Evolutionary conservation across 1,284 basidiomycete species (phyloP).

Genomic region (Apiotrichum sp.): DNA sequence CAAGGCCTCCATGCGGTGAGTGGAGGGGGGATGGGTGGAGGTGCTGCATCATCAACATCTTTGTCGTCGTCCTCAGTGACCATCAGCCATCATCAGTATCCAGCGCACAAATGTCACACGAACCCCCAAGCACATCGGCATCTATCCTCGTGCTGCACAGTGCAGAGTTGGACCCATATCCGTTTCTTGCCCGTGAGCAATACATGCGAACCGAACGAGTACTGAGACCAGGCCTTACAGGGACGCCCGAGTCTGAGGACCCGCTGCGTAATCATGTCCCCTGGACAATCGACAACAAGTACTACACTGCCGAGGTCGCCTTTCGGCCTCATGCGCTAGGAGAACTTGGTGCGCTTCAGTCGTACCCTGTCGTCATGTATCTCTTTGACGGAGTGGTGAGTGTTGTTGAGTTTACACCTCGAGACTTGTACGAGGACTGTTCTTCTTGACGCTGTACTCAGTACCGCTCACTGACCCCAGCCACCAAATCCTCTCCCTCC

Average conservation of each 20-base stretch:
- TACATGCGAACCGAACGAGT: background rate
- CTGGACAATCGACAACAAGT: constrained; percentile 76
- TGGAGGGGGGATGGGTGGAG: too few species aligned
- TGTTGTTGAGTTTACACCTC: background rate
- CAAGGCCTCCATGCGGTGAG: too few species aligned
- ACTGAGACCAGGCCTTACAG: constrained; percentile 14
- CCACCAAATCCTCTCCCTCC: constrained; percentile 25
- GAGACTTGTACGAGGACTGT: too few species aligned
- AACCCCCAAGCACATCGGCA: too few species aligned
- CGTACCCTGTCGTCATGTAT: constrained; percentile 22
- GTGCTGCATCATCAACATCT: background rate
- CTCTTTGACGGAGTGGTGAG: constrained; percentile 15
- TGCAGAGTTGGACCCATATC: constrained; percentile 13
- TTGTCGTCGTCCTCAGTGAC: background rate
- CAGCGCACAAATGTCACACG: too few species aligned
- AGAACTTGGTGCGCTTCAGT: constrained; percentile 30
- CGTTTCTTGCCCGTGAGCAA: constrained; percentile 23
- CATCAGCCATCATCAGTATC: too few species aligned
- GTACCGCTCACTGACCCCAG: constrained; percentile 2
- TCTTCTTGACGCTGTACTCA: too few species aligned
- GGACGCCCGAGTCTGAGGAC: background rate
- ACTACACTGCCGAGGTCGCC: constrained; percentile 71
- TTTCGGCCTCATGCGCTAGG: constrained; percentile 51
- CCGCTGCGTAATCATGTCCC: constrained; percentile 45
- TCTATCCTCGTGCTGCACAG: constrained; percentile 29